Evolutionary conservation across 257 asterid genomes (phyloP).

Genomic region (Solanum paucissectum): DNA sequence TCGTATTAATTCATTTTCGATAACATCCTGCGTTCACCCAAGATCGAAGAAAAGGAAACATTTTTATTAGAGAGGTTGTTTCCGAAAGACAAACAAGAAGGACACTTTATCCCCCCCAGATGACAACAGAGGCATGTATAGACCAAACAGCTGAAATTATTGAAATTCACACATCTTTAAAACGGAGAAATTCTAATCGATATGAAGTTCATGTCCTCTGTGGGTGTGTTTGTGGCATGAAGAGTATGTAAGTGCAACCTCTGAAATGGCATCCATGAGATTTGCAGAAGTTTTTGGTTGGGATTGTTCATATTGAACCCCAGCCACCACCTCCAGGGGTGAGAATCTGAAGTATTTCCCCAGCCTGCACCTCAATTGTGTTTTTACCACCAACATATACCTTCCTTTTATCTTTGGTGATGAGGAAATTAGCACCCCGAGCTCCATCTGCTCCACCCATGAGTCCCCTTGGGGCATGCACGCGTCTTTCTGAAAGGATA

Average conservation of each 20-base stretch:
- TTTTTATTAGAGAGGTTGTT: neutral
- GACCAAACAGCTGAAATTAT: neutral
- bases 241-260: neutral
- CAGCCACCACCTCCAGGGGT: conserved; percentile 99
- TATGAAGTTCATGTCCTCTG: neutral
- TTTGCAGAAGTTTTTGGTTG: neutral
- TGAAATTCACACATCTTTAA: neutral
- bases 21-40: neutral
- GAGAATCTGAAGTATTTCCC: conserved; percentile 72
- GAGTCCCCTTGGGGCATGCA: conserved; percentile 83
- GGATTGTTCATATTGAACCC: conserved; percentile 30
- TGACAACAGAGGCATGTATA: neutral
- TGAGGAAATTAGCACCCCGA: conserved; percentile 70
- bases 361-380: conserved; percentile 67
- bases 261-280: neutral
- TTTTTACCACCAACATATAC: conserved; percentile 87
- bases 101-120: neutral
- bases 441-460: conserved; percentile 71
- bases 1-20: too few species aligned
- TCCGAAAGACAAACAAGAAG: neutral
- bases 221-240: neutral
- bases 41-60: neutral
- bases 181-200: neutral
- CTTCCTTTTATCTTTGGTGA: conserved; percentile 48
- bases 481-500: conserved; percentile 92